These are phyloP conservation scores for Paramecium caudatum DNA, from an alignment of 73 alveolate species.

Conservation along the genomic window DNA sequence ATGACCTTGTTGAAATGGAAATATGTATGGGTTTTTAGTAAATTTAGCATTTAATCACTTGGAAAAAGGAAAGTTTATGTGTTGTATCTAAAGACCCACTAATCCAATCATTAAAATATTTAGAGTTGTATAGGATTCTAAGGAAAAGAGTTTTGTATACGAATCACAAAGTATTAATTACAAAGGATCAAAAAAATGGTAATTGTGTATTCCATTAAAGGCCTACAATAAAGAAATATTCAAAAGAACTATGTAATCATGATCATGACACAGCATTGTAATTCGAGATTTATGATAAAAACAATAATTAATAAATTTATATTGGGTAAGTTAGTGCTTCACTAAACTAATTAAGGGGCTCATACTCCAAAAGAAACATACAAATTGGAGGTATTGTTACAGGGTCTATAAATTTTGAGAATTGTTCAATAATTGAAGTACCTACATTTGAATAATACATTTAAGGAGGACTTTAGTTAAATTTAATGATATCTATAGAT, in stretches of 20 bases:
- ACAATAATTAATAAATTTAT: not conserved
- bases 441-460: slow-evolving; percentile 85
- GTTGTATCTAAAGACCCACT: not conserved
- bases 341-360: not conserved
- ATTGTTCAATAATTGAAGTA: not conserved
- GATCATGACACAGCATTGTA: not conserved
- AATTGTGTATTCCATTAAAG: not conserved
- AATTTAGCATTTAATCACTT: not conserved
- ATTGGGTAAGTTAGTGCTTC: not conserved
- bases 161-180: not conserved
- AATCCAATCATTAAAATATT: not conserved
- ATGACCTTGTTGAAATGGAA: not conserved
- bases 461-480: slow-evolving; percentile 84
- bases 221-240: not conserved
- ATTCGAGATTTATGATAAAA: not conserved
- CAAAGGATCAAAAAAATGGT: not conserved
- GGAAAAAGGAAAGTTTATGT: not conserved
- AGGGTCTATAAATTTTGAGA: not conserved
- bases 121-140: not conserved
- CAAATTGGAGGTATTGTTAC: not conserved
- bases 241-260: not conserved
- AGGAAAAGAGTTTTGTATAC: not conserved
- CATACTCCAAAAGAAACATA: not conserved
- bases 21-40: not conserved
- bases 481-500: slow-evolving; percentile 87